These are phyloP conservation scores for Paramecium caudatum DNA, from an alignment of 73 alveolate species.

Conservation along the genomic window DNA sequence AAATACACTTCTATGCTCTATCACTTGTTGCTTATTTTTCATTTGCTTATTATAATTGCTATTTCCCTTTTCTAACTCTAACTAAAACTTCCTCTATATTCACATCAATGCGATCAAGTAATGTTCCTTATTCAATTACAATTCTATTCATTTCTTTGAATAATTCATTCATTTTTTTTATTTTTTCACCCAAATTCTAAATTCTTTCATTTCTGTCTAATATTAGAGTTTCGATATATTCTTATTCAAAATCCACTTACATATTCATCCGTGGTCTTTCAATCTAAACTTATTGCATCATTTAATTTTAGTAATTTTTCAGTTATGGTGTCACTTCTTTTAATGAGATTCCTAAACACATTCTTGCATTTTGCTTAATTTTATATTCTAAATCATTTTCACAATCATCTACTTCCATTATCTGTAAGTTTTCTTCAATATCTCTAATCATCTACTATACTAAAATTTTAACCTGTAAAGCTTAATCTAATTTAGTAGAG, in stretches of 20 bases:
- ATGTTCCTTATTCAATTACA: slow-evolving; percentile 53
- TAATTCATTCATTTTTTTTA: slow-evolving; percentile 46
- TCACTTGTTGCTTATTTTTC: slow-evolving; percentile 5
- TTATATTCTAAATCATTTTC: slow-evolving; percentile 56
- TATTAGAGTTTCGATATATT: slow-evolving; percentile 22
- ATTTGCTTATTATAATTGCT: slow-evolving; percentile 41
- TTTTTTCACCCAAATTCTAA: slow-evolving; percentile 28
- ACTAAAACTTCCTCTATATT: not conserved
- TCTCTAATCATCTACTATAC: slow-evolving; percentile 57
- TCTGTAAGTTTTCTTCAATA: slow-evolving; percentile 31
- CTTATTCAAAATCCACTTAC: slow-evolving; percentile 10
- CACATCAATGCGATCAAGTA: slow-evolving; percentile 59
- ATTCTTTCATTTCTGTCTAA: slow-evolving; percentile 65
- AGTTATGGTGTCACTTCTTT: slow-evolving; percentile 63
- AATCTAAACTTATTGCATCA: not conserved
- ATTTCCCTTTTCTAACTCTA: slow-evolving; percentile 54
- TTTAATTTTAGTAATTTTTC: slow-evolving; percentile 12
- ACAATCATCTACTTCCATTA: slow-evolving; percentile 43
- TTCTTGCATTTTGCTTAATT: slow-evolving; percentile 35
- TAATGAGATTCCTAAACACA: slow-evolving; percentile 36
- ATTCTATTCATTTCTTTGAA: slow-evolving; percentile 60
- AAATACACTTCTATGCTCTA: slow-evolving; percentile 54
- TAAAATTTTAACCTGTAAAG: slow-evolving; percentile 32
- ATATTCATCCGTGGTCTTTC: slow-evolving; percentile 48
- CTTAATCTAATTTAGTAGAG: slow-evolving; percentile 18